These are phyloP conservation scores for Suillus alpinus DNA, from an alignment of 768 basidiomycete species.

Conservation along the genomic window DNA sequence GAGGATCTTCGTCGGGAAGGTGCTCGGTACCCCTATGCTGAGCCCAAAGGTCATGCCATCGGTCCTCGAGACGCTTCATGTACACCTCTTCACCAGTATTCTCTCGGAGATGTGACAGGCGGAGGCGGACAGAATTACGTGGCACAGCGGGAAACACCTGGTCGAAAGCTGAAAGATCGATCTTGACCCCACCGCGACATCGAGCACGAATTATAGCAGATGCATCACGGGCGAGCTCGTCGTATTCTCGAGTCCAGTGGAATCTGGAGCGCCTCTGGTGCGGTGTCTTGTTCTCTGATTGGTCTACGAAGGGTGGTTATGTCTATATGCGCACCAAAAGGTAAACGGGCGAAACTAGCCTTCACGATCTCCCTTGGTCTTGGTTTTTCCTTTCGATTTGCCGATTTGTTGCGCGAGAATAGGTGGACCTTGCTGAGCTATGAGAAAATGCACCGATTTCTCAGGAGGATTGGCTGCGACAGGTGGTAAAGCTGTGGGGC, in stretches of 20 bases:
- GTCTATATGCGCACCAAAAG: slow-evolving; percentile 3
- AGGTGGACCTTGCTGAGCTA: slow-evolving; percentile 50
- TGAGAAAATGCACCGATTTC: slow-evolving; percentile 49
- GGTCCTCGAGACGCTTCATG: slow-evolving; percentile 73
- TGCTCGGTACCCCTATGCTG: slow-evolving; percentile 62
- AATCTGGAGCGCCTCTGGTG: slow-evolving; percentile 60
- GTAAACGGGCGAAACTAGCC: slow-evolving; percentile 20
- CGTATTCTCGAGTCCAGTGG: slow-evolving; percentile 83
- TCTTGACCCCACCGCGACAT: slow-evolving; percentile 54
- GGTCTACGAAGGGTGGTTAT: background rate
- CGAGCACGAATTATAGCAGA: slow-evolving; percentile 80
- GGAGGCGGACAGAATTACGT: slow-evolving; percentile 68
- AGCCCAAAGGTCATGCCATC: slow-evolving; percentile 78
- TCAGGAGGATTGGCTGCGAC: slow-evolving; percentile 45
- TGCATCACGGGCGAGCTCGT: slow-evolving; percentile 86
- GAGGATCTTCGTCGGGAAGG: slow-evolving; percentile 70
- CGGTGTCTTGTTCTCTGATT: slow-evolving; percentile 11
- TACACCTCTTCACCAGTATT: slow-evolving; percentile 70
- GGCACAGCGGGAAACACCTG: slow-evolving; percentile 81
- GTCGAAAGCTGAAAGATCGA: slow-evolving; percentile 71
- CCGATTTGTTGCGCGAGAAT: slow-evolving; percentile 22
- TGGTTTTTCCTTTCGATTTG: slow-evolving; percentile 36
- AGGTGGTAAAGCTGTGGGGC: slow-evolving; percentile 31
- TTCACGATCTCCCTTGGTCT: slow-evolving; percentile 26
- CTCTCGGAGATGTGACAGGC: slow-evolving; percentile 58